phyloP scores from a whole-genome alignment of 2,329 filamentous ascomycete species.

The Aureobasidium sp. region DNA sequence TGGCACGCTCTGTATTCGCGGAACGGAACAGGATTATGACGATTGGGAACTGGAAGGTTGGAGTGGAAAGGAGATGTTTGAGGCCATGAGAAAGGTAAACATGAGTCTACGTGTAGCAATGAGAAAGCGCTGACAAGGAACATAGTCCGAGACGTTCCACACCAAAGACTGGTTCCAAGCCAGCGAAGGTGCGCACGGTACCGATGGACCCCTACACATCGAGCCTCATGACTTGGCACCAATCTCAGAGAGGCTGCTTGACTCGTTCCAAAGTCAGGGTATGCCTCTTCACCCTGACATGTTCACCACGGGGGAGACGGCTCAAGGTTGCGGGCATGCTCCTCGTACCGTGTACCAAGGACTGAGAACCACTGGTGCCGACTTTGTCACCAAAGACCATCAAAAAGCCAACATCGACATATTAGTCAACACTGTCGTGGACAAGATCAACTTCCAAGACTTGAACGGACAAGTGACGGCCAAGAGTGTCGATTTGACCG shows the following conservation, averaged over 20 bases:
- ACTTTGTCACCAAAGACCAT: conserved; percentile 37
- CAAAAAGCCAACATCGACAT: conserved; percentile 33
- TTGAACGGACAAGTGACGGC: conserved; percentile 32
- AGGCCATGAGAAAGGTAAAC: conserved; percentile 14
- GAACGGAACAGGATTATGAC: conserved; percentile 14
- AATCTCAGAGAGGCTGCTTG: conserved; percentile 46
- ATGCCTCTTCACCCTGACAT: conserved; percentile 50
- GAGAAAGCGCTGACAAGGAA: background rate
- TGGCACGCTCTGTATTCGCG: conserved; percentile 14
- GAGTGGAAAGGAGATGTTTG: conserved; percentile 14
- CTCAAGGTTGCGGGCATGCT: conserved; percentile 39
- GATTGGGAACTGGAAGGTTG: conserved; percentile 15
- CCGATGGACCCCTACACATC: background rate
- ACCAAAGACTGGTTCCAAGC: conserved; percentile 5
- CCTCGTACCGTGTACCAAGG: conserved; percentile 44
- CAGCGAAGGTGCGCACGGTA: background rate
- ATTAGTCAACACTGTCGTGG: conserved; percentile 17
- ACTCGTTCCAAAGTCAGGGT: conserved; percentile 48
- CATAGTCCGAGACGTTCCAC: background rate
- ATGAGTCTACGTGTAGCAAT: background rate
- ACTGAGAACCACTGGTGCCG: conserved; percentile 42
- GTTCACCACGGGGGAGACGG: conserved; percentile 40
- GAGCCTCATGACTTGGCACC: conserved; percentile 48
- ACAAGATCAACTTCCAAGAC: conserved; percentile 41
- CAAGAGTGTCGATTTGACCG: conserved; percentile 36